A percentile compares a stretch with the other conserved stretches of the same genome.
phyloP scores from a whole-genome alignment of 352 stramenopile species.

The Globisporangium nodosum region DNA sequence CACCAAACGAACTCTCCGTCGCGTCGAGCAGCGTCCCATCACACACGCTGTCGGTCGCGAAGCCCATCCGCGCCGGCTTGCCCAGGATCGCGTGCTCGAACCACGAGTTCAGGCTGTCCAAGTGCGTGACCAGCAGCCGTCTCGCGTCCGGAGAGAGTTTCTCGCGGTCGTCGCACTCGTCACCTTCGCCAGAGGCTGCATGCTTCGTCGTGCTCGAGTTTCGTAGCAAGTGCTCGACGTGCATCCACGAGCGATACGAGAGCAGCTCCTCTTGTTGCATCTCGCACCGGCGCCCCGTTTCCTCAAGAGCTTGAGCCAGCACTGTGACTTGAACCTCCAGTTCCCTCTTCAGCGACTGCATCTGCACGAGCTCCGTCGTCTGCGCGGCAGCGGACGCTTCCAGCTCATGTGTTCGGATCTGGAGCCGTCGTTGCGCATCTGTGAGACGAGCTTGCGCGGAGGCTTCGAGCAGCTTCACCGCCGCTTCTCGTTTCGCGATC shows the following conservation, averaged over 20 bases:
- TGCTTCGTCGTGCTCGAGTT: neutral
- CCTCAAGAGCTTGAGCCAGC: neutral
- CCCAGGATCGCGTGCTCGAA: slow-evolving; percentile 39
- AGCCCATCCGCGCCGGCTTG: slow-evolving; percentile 6
- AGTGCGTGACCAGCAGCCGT: slow-evolving; percentile 27
- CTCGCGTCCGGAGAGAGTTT: slow-evolving; percentile 13
- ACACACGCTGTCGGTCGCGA: slow-evolving; percentile 1
- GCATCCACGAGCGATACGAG: slow-evolving; percentile 5
- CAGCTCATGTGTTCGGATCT: neutral
- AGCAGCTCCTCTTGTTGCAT: slow-evolving; percentile 12
- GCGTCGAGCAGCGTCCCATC: slow-evolving; percentile 2
- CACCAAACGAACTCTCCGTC: neutral
- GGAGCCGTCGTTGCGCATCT: slow-evolving; percentile 1
- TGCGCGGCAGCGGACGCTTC: neutral
- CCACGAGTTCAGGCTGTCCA: slow-evolving; percentile 46
- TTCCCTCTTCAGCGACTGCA: neutral
- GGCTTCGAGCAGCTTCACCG: slow-evolving; percentile 5
- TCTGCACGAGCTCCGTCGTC: neutral
- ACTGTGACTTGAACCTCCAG: neutral
- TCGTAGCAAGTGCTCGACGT: neutral
- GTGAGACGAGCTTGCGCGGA: neutral
- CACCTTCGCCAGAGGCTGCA: neutral
- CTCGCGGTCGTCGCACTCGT: neutral
- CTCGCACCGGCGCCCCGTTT: neutral
- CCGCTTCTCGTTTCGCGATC: slow-evolving; percentile 1